Evolutionary conservation across 106 monocot species (phyloP).

Genomic region (Dioscorea alata): DNA sequence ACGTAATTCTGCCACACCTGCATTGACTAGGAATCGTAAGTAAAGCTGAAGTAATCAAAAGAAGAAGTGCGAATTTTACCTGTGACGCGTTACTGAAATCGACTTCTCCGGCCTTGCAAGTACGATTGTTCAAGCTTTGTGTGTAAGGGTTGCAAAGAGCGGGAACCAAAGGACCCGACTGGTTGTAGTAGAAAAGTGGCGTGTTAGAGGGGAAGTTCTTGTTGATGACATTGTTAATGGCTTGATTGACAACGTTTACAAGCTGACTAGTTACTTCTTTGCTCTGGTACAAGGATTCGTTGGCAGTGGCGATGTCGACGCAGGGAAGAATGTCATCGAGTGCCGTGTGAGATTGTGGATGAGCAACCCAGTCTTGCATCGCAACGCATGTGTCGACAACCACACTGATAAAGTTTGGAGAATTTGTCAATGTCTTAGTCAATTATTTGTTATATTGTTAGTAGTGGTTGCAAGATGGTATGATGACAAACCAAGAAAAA

Average conservation of each 20-base stretch:
- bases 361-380: slow-evolving; percentile 88
- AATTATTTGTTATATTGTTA: too few species aligned
- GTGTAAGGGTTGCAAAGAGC: slow-evolving; percentile 69
- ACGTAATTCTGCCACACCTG: slow-evolving; percentile 39
- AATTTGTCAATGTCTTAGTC: neutral
- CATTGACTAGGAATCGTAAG: neutral
- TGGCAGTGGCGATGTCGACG: slow-evolving; percentile 67
- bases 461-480: too few species aligned
- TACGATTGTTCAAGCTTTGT: slow-evolving; percentile 38
- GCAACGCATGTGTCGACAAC: slow-evolving; percentile 74
- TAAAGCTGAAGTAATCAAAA: neutral
- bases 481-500: too few species aligned
- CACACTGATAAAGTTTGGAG: slow-evolving; percentile 38
- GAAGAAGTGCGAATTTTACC: slow-evolving; percentile 26
- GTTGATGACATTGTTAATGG: slow-evolving; percentile 55
- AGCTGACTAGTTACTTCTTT: slow-evolving; percentile 59
- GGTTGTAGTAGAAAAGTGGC: slow-evolving; percentile 55
- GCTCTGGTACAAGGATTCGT: slow-evolving; percentile 57
- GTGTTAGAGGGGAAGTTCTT: slow-evolving; percentile 36
- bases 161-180: slow-evolving; percentile 76
- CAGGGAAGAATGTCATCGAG: slow-evolving; percentile 89
- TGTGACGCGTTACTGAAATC: slow-evolving; percentile 45
- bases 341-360: slow-evolving; percentile 69
- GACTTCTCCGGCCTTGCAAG: slow-evolving; percentile 52
- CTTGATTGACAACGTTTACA: slow-evolving; percentile 59